Conservation (phyloP, 805 yeast genomes). For the Cyberlindnera maclurae region DNA sequence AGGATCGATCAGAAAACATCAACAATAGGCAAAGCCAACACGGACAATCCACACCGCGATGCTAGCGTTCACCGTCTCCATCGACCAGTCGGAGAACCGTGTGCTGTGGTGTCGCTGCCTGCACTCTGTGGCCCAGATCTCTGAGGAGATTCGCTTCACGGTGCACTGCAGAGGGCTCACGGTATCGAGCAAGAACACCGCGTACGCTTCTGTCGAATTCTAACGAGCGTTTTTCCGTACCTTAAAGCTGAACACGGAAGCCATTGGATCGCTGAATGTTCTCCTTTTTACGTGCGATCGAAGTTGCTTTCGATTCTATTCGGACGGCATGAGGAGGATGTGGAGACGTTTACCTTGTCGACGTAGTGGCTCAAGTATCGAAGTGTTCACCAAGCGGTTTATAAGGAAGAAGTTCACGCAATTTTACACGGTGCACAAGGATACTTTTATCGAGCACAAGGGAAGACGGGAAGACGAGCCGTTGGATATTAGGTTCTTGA, state of each 20-base stretch:
- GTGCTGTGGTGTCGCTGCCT: slow-evolving; percentile 51
- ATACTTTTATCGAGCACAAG: slow-evolving; percentile 15
- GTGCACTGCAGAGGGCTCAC: slow-evolving; percentile 24
- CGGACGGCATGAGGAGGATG: slow-evolving; percentile 35
- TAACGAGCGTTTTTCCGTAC: slow-evolving; percentile 40
- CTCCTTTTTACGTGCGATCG: slow-evolving; percentile 45
- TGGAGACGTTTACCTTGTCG: slow-evolving; percentile 36
- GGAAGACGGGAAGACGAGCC: slow-evolving; percentile 12
- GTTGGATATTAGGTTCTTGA: slow-evolving; percentile 38
- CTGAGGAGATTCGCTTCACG: slow-evolving; percentile 35
- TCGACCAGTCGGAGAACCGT: slow-evolving; percentile 34
- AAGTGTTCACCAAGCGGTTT: slow-evolving; percentile 48
- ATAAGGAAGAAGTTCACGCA: slow-evolving; percentile 58
- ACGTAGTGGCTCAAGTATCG: slow-evolving; percentile 33
- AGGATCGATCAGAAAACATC: background rate
- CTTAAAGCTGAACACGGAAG: slow-evolving; percentile 32
- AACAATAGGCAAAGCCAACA: background rate
- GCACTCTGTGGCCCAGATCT: slow-evolving; percentile 39
- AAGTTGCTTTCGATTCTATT: slow-evolving; percentile 51
- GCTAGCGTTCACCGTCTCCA: slow-evolving; percentile 30
- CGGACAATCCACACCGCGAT: background rate
- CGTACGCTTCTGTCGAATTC: slow-evolving; percentile 50
- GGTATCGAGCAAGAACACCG: slow-evolving; percentile 45
- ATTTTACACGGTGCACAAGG: slow-evolving; percentile 39
- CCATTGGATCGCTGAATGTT: slow-evolving; percentile 26